A percentile compares a stretch with the other conserved stretches of the same genome.
phyloP scores from a whole-genome alignment of 805 yeast genomes.

The Starmerella davenportii region DNA sequence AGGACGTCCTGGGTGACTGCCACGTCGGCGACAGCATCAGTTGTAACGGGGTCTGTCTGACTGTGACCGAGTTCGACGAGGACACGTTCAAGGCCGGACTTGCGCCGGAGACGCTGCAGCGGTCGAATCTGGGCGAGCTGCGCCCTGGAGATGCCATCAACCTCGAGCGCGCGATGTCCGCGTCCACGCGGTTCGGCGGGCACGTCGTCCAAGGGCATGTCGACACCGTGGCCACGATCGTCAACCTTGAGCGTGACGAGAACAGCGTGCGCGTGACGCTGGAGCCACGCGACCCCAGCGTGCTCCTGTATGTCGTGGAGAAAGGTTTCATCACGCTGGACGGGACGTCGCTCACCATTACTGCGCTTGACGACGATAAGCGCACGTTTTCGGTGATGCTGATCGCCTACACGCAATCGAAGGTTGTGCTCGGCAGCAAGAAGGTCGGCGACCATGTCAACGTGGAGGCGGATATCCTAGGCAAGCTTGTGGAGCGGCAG shows the following conservation, averaged over 20 bases:
- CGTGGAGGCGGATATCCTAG: constrained; percentile 87
- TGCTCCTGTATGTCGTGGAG: constrained; percentile 62
- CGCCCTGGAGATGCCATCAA: constrained; percentile 47
- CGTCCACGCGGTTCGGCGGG: constrained; percentile 80
- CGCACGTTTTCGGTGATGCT: constrained; percentile 65
- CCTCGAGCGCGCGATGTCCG: constrained; percentile 76
- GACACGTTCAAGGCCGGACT: constrained; percentile 69
- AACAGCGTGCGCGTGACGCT: constrained; percentile 67
- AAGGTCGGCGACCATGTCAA: constrained; percentile 49
- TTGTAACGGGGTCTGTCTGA: constrained; percentile 74
- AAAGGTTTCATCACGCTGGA: constrained; percentile 89
- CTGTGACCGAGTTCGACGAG: constrained; percentile 62
- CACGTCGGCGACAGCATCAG: constrained; percentile 89
- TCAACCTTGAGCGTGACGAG: constrained; percentile 36
- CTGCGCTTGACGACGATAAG: constrained; percentile 45
- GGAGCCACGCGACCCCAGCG: constrained; percentile 33
- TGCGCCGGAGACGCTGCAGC: constrained; percentile 76
- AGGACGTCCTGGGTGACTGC: constrained; percentile 51
- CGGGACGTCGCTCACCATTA: constrained; percentile 83
- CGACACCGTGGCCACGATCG: constrained; percentile 65
- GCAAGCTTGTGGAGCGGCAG: constrained; percentile 80
- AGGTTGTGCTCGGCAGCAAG: constrained; percentile 57
- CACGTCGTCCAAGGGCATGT: constrained; percentile 97
- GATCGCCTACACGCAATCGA: constrained; percentile 75
- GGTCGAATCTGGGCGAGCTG: constrained; percentile 58